Conservation (phyloP, 345 rosid genomes). For the Salix suchowensis region DNA sequence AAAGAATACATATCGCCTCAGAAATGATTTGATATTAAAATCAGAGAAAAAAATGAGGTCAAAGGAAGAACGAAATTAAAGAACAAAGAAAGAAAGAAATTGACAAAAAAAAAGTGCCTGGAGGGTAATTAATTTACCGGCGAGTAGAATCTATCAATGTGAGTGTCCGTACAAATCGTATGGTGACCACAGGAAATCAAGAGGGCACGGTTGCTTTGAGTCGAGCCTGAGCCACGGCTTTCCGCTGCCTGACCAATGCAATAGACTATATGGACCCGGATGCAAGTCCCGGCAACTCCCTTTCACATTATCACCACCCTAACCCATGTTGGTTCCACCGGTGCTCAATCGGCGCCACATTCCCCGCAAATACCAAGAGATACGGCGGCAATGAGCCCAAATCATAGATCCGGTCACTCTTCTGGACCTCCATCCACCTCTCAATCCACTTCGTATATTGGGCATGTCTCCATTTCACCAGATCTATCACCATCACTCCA, state of each 20-base stretch:
- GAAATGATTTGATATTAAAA: conserved; percentile 19
- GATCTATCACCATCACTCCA: conserved; percentile 97
- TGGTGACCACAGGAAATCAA: conserved; percentile 81
- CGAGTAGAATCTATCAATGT: conserved; percentile 9
- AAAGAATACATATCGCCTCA: conserved; percentile 36
- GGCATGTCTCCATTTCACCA: conserved; percentile 68
- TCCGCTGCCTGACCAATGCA: conserved; percentile 99
- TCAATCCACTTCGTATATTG: conserved; percentile 77
- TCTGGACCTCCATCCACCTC: conserved; percentile 98
- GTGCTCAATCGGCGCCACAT: conserved; percentile 87
- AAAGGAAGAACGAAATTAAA: conserved; percentile 6
- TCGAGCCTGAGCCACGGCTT: conserved; percentile 95
- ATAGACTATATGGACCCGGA: conserved; percentile 84
- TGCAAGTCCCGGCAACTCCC: conserved; percentile 92
- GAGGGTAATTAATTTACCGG: conserved; percentile 22
- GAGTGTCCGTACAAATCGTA: conserved; percentile 68
- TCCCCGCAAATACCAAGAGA: conserved; percentile 73
- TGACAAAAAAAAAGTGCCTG: background rate
- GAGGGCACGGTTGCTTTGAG: conserved; percentile 71
- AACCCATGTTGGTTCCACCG: conserved; percentile 97
- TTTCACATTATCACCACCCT: conserved; percentile 89
- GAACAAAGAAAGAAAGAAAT: background rate
- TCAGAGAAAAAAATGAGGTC: conserved; percentile 3
- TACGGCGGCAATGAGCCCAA: conserved; percentile 93
- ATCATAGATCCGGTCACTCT: conserved; percentile 77